These are phyloP conservation scores for Scheffersomyces insectosa DNA, from an alignment of 1,139 yeast genomes.

Conservation along the genomic window DNA sequence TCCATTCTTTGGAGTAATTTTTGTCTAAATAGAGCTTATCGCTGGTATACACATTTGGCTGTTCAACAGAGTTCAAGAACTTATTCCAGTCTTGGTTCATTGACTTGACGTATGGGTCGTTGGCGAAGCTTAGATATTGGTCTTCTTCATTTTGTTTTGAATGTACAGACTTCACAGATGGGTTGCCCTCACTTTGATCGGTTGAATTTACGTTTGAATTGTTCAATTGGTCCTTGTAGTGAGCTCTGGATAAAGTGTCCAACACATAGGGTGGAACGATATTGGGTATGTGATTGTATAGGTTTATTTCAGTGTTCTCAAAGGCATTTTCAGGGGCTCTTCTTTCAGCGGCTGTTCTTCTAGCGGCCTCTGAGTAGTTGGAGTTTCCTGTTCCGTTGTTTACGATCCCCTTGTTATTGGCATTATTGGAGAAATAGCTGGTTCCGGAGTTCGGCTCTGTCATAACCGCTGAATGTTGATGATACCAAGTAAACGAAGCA, in stretches of 20 bases:
- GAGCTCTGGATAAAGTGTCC: slow-evolving; percentile 51
- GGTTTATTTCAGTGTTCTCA: slow-evolving; percentile 26
- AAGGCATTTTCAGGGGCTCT: slow-evolving; percentile 21
- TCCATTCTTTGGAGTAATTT: slow-evolving; percentile 19
- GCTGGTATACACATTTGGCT: slow-evolving; percentile 37
- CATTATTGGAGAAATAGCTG: too few species aligned
- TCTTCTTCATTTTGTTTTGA: slow-evolving; percentile 24
- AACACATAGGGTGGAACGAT: slow-evolving; percentile 60
- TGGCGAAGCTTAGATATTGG: slow-evolving; percentile 34
- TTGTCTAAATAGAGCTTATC: slow-evolving; percentile 27
- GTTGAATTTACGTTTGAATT: slow-evolving; percentile 29
- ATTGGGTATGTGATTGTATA: slow-evolving; percentile 41
- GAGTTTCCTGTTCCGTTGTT: too few species aligned
- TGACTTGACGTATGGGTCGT: slow-evolving; percentile 41
- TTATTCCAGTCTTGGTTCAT: slow-evolving; percentile 42
- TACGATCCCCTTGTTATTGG: too few species aligned
- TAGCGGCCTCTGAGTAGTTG: too few species aligned
- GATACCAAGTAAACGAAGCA: too few species aligned
- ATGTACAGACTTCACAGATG: slow-evolving; percentile 8
- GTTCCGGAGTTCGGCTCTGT: too few species aligned
- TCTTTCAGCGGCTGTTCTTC: too few species aligned
- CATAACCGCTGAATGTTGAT: too few species aligned
- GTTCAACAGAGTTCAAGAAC: slow-evolving; percentile 35
- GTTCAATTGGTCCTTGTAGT: slow-evolving; percentile 38
- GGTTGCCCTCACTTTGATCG: slow-evolving; percentile 7